Evolutionary conservation across 169 alveolate species (phyloP).

Genomic region (Babesia bovis): DNA sequence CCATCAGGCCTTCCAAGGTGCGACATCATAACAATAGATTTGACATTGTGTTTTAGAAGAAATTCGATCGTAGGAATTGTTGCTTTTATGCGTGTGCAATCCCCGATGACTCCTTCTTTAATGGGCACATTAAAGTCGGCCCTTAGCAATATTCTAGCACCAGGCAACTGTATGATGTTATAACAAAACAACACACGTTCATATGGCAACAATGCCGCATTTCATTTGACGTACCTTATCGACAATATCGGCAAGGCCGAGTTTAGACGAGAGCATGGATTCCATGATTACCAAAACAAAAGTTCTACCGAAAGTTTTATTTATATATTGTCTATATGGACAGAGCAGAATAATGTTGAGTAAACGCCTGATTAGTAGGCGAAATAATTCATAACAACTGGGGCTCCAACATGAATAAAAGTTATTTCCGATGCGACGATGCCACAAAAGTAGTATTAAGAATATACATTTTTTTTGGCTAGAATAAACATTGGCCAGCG

Average conservation of each 20-base stretch:
- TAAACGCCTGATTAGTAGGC: too few relatives aligned
- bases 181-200: too few relatives aligned
- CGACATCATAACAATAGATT: constrained; percentile 89
- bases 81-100: constrained; percentile 90
- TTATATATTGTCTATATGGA: too few relatives aligned
- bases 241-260: constrained; percentile 61
- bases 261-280: constrained; percentile 44
- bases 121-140: constrained; percentile 98
- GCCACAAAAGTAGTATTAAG: too few relatives aligned
- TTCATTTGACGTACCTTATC: constrained; percentile 39
- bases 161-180: constrained; percentile 78
- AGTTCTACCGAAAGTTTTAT: too few relatives aligned
- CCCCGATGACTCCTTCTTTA: constrained; percentile 88
- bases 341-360: too few relatives aligned
- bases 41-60: constrained; percentile 88
- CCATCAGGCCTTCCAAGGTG: constrained; percentile 99
- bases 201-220: not conserved
- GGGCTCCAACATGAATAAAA: too few relatives aligned
- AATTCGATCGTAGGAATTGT: constrained; percentile 93
- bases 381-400: too few relatives aligned
- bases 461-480: too few relatives aligned
- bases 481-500: too few relatives aligned
- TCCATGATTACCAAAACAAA: constrained; percentile 30
- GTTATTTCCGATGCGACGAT: too few relatives aligned
- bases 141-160: constrained; percentile 93